These are phyloP conservation scores for Acrodontium crateriforme DNA, from an alignment of 2,329 filamentous ascomycete genomes.

Conservation along the genomic window DNA sequence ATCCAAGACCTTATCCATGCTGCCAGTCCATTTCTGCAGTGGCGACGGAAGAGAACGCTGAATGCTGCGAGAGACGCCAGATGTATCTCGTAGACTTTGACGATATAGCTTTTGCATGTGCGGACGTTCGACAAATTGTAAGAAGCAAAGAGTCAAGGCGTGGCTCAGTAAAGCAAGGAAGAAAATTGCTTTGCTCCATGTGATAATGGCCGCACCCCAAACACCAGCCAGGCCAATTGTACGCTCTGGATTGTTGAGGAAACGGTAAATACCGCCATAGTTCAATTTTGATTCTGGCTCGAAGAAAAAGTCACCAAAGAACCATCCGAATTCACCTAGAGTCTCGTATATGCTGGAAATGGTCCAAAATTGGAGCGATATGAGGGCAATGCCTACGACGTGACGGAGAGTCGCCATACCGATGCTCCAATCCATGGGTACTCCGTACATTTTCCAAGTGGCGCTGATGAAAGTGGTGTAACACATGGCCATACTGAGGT, in stretches of 20 bases:
- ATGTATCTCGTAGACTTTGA: conserved; percentile 65
- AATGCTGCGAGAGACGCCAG: conserved; percentile 82
- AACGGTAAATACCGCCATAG: conserved; percentile 95
- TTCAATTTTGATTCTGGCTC: conserved; percentile 69
- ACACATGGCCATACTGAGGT: conserved; percentile 81
- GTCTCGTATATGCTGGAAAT: conserved; percentile 87
- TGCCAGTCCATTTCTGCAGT: conserved; percentile 70
- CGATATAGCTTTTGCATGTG: conserved; percentile 99
- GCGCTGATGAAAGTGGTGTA: conserved; percentile 80
- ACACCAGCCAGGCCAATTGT: conserved; percentile 88
- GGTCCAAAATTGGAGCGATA: conserved; percentile 86
- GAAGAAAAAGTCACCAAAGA: conserved; percentile 98
- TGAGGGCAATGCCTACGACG: conserved; percentile 64
- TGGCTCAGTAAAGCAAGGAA: conserved; percentile 77
- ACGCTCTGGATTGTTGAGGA: conserved; percentile 92
- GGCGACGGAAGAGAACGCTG: conserved; percentile 73
- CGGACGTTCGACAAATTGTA: conserved; percentile 85
- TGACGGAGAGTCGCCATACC: conserved; percentile 79
- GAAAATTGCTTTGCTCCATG: conserved; percentile 76
- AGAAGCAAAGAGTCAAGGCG: conserved; percentile 70
- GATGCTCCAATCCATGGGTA: conserved; percentile 76
- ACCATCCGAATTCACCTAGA: conserved; percentile 96
- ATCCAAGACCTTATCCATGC: conserved; percentile 73
- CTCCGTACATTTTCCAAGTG: conserved; percentile 88
- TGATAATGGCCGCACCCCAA: conserved; percentile 89